Percentiles rank a stretch among this genome's conserved stretches.
Conservation (phyloP, 106 monocot species). For the Hemerocallis citrina region DNA sequence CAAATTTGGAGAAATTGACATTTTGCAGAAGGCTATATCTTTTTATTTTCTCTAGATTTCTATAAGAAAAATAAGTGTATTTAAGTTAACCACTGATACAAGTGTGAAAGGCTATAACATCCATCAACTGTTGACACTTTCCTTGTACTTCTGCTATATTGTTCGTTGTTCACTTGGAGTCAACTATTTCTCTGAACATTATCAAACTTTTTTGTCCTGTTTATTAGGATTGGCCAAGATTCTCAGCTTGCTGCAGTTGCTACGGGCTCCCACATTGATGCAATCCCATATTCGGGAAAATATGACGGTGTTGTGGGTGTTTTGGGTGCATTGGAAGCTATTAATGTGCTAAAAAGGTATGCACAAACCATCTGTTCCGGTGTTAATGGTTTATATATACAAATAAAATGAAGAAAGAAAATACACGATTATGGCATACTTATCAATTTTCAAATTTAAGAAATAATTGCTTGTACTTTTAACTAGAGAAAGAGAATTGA, state of each 20-base stretch:
- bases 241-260: constrained; percentile 59
- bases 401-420: too few relatives aligned
- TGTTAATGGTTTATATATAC: too few relatives aligned
- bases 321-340: constrained; percentile 92
- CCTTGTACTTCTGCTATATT: not conserved
- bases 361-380: not conserved
- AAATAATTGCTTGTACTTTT: not conserved
- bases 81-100: not conserved
- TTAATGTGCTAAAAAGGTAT: constrained; percentile 82
- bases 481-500: not conserved
- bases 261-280: constrained; percentile 94
- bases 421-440: not conserved
- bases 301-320: constrained; percentile 99
- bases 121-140: not conserved
- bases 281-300: constrained; percentile 95
- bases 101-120: not conserved
- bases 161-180: not conserved
- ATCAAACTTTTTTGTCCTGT: not conserved
- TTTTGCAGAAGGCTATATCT: not conserved
- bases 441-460: not conserved
- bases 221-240: constrained; percentile 66
- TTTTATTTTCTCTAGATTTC: not conserved
- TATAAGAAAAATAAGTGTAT: not conserved
- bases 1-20: too few relatives aligned
- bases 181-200: too few relatives aligned